Percentiles rank a stretch among this genome's conserved stretches.
These are phyloP conservation scores for Pythium grandisporangium DNA, from an alignment of 352 stramenopile genomes.

Conservation along the genomic window DNA sequence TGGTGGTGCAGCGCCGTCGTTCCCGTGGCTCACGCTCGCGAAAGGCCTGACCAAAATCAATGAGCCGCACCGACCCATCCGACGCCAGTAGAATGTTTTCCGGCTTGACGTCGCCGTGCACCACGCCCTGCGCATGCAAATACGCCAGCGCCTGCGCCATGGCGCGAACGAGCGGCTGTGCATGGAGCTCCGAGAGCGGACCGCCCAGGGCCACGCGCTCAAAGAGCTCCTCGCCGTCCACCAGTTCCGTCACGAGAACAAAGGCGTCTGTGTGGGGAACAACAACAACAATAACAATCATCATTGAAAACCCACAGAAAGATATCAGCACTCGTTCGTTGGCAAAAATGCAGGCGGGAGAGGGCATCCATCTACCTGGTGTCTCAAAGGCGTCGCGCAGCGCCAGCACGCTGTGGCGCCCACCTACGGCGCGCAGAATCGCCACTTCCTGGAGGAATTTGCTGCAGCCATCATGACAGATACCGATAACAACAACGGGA, in stretches of 20 bases:
- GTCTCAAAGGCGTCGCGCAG: slow-evolving; percentile 30
- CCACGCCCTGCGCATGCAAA: slow-evolving; percentile 18
- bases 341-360: not conserved
- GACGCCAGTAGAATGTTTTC: slow-evolving; percentile 21
- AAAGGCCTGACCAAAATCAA: slow-evolving; percentile 60
- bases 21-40: slow-evolving; percentile 9
- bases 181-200: slow-evolving; percentile 10
- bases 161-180: slow-evolving; percentile 9
- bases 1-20: slow-evolving; percentile 9
- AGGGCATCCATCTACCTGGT: not conserved
- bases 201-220: slow-evolving; percentile 16
- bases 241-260: slow-evolving; percentile 25
- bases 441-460: slow-evolving; percentile 28
- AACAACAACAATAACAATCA: not conserved
- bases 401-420: slow-evolving; percentile 14
- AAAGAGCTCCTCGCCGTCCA: slow-evolving; percentile 23
- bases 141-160: slow-evolving; percentile 12
- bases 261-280: slow-evolving; percentile 21
- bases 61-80: slow-evolving; percentile 28
- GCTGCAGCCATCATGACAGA: slow-evolving; percentile 2
- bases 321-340: not conserved
- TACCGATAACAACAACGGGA: not conserved
- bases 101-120: slow-evolving; percentile 26
- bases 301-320: too few relatives aligned
- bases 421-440: slow-evolving; percentile 17